A percentile compares a stretch with the other conserved stretches of the same genome.
phyloP scores from a whole-genome alignment of 106 monocot genomes.

The Agapanthus africanus region DNA sequence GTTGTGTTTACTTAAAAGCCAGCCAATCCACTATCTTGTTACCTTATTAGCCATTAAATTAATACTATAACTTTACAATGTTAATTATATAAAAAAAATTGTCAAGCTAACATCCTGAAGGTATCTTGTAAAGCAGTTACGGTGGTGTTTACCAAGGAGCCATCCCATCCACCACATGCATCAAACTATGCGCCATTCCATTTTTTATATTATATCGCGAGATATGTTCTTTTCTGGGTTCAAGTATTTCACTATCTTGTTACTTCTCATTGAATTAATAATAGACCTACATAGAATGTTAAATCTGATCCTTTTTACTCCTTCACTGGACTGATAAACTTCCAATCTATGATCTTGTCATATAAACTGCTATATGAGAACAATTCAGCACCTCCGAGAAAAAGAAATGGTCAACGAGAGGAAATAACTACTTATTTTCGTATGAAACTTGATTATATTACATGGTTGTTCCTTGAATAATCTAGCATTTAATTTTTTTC shows the following conservation, averaged over 20 bases:
- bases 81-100: too few relatives aligned
- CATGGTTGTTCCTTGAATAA: not conserved
- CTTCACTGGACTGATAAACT: not conserved
- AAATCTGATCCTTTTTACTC: not conserved
- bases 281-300: not conserved
- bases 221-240: not conserved
- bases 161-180: too few relatives aligned
- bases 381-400: not conserved
- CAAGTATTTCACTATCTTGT: not conserved
- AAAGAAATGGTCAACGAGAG: not conserved
- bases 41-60: too few relatives aligned
- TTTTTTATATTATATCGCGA: not conserved
- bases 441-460: not conserved
- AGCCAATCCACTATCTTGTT: too few relatives aligned
- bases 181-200: too few relatives aligned
- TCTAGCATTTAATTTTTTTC: not conserved
- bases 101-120: too few relatives aligned
- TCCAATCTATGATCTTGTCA: not conserved
- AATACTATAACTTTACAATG: too few relatives aligned
- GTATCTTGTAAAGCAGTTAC: too few relatives aligned
- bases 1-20: not conserved
- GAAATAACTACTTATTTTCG: not conserved
- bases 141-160: too few relatives aligned
- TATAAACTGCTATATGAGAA: not conserved
- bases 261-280: not conserved